phyloP scores from a whole-genome alignment of 441 rosid genomes.

The Arabidopsis lyrata region DNA sequence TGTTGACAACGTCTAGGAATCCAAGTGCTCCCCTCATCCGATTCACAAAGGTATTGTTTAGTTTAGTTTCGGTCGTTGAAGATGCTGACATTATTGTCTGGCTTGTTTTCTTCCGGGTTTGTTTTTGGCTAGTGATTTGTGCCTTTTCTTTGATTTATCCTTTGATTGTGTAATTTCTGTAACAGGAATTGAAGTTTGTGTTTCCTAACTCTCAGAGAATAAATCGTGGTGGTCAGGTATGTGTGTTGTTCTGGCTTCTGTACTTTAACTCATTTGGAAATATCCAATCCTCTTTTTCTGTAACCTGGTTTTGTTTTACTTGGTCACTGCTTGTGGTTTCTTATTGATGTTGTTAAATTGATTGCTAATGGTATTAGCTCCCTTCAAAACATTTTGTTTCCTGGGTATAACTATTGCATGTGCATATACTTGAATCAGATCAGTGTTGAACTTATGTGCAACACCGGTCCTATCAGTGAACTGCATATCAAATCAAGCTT shows the following conservation, averaged over 20 bases:
- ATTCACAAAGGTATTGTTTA: slow-evolving; percentile 67
- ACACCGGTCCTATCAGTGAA: not conserved
- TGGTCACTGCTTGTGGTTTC: slow-evolving; percentile 12
- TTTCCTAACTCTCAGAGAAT: slow-evolving; percentile 84
- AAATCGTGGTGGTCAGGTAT: slow-evolving; percentile 92
- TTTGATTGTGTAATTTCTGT: slow-evolving; percentile 20
- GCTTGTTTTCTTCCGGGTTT: not conserved
- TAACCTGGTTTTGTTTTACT: not conserved
- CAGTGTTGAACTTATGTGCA: not conserved
- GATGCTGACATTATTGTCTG: not conserved
- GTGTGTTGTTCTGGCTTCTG: slow-evolving; percentile 26
- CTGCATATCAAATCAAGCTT: not conserved
- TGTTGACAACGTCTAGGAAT: slow-evolving; percentile 84
- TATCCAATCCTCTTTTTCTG: not conserved
- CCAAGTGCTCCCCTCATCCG: slow-evolving; percentile 87
- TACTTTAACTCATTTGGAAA: not conserved
- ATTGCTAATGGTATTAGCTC: slow-evolving; percentile 13
- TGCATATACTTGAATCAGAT: slow-evolving; percentile 1
- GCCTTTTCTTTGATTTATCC: slow-evolving; percentile 1
- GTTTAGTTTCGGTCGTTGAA: not conserved
- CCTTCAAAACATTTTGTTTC: slow-evolving; percentile 9
- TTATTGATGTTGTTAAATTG: slow-evolving; percentile 1
- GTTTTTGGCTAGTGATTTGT: slow-evolving; percentile 1
- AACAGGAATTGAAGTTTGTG: slow-evolving; percentile 82
- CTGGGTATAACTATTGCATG: not conserved